phyloP scores from a whole-genome alignment of 1,284 basidiomycete genomes.

The Sanghuangporus sanghuang region DNA sequence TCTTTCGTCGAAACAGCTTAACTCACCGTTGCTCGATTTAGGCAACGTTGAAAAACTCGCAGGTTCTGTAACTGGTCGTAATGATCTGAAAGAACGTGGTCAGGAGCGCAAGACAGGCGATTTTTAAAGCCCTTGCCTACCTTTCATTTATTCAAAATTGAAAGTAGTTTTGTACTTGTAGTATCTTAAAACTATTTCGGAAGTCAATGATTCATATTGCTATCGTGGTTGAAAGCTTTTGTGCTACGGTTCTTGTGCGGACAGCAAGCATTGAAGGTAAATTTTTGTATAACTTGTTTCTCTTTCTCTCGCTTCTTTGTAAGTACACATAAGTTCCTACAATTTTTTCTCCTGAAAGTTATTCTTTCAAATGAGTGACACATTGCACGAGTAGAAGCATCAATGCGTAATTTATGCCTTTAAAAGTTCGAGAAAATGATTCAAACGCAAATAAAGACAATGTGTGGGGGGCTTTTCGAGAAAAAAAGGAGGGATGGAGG shows the following conservation, averaged over 20 bases:
- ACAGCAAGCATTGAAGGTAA: no score
- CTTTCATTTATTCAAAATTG: not conserved
- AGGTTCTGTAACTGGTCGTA: constrained; percentile 7
- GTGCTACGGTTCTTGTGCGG: no score
- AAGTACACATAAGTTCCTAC: no score
- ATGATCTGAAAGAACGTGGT: constrained; percentile 9
- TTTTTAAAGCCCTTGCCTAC: not conserved
- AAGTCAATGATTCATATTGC: not conserved
- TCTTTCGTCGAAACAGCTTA: not conserved
- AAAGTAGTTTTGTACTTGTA: not conserved
- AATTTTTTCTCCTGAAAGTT: no score
- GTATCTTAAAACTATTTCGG: not conserved
- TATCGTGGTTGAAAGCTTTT: not conserved
- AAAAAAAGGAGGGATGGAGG: not conserved
- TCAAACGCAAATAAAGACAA: no score
- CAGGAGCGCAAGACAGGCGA: constrained; percentile 9
- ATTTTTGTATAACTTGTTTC: no score
- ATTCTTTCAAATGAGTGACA: no score
- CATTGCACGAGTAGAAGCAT: no score
- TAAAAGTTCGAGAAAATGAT: no score
- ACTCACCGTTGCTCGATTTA: not conserved
- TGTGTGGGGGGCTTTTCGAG: no score
- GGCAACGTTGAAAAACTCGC: constrained; percentile 12
- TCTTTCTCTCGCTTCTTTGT: no score
- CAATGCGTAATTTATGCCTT: no score